Evolutionary conservation across 345 rosid species (phyloP).

Genomic region (Camelina neglecta): DNA sequence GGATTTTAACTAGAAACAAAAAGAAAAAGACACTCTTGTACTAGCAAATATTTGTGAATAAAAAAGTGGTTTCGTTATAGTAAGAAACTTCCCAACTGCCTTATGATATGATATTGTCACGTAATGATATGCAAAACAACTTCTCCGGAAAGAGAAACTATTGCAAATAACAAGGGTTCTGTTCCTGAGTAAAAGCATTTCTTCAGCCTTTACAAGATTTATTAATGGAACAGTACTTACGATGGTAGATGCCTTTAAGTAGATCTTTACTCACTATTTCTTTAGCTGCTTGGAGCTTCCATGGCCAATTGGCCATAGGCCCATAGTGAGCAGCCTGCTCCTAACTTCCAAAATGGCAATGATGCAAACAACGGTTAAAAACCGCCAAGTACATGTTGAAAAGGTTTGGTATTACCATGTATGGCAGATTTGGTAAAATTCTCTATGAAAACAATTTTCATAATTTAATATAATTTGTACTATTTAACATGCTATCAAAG

Average conservation of each 20-base stretch:
- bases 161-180: neutral
- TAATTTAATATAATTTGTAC: too few species aligned
- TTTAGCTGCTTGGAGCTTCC: neutral
- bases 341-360: neutral
- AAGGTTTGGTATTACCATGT: too few species aligned
- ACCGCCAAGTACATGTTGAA: neutral
- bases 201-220: neutral
- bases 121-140: neutral
- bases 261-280: constrained; percentile 12
- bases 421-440: too few species aligned
- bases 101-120: neutral
- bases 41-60: constrained; percentile 12
- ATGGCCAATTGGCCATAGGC: too few species aligned
- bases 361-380: neutral
- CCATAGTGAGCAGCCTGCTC: neutral
- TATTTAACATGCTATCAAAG: too few species aligned
- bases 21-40: constrained; percentile 11
- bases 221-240: constrained; percentile 2
- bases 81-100: neutral
- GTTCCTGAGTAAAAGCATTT: neutral
- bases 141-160: neutral
- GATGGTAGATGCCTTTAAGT: neutral
- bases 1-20: constrained; percentile 6
- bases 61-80: constrained; percentile 20
- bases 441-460: too few species aligned